Conservation (phyloP, 495 filamentous ascomycete species). For the Xylaria acuta region DNA sequence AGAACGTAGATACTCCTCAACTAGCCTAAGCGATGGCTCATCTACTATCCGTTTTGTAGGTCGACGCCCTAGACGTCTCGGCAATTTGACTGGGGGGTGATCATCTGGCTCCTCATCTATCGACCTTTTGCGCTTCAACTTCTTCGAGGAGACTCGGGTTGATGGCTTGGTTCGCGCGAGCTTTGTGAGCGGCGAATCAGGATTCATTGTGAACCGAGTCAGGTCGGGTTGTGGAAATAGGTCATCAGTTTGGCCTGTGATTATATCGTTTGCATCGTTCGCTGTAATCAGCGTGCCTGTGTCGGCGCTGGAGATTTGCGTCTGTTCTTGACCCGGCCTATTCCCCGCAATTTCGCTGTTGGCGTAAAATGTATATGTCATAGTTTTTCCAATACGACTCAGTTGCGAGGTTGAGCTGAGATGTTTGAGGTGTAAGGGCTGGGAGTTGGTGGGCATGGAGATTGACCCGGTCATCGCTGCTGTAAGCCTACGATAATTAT, state of each 20-base stretch:
- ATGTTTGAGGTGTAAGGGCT: constrained; percentile 52
- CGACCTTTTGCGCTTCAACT: constrained; percentile 14
- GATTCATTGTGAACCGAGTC: constrained; percentile 24
- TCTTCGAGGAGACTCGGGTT: background rate
- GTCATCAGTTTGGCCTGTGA: background rate
- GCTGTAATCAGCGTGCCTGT: background rate
- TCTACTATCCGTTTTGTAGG: background rate
- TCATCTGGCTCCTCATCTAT: constrained; percentile 14
- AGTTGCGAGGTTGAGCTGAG: constrained; percentile 51
- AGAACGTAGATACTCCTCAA: background rate
- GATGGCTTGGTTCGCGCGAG: constrained; percentile 1
- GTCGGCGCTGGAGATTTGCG: background rate
- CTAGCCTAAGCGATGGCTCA: background rate
- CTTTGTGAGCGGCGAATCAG: constrained; percentile 19
- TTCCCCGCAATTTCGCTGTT: constrained; percentile 26
- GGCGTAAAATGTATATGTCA: constrained; percentile 53
- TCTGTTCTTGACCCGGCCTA: background rate
- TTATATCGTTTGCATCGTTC: background rate
- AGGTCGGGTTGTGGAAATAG: constrained; percentile 29
- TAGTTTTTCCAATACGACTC: constrained; percentile 50
- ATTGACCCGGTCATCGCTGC: constrained; percentile 48
- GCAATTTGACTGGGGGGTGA: constrained; percentile 17
- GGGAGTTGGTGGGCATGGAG: constrained; percentile 45
- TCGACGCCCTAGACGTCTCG: constrained; percentile 17
- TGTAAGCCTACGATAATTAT: constrained; percentile 51